Evolutionary conservation across 495 filamentous ascomycete genomes (phyloP), one percentile per base, ranked within the genome.

Genomic region (Annulohypoxylon bovei): DNA sequence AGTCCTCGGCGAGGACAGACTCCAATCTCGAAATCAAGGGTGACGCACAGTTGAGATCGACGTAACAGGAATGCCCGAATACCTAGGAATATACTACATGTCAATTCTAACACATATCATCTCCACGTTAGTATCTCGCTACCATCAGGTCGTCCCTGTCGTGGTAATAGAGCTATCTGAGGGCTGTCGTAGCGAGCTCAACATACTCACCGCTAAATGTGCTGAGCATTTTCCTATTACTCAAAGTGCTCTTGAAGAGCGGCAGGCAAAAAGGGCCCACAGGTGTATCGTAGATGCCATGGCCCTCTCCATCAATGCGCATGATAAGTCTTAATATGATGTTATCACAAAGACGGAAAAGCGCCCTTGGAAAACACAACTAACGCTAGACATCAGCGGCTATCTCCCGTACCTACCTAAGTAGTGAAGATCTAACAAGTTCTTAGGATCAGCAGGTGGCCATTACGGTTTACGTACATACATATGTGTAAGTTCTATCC

Each of bases 21-120:
- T 18, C 52, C 14, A 39, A 39, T 16, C 6, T 47, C 18, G 11
- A 42, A 25, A 62, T 33, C 57, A 55, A 44, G 56, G 56, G 62
- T 54, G 28, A 42, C 62, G 49, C 62, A 32, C 39, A 62, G 68
- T 40, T 27, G 8, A 49, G 62, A 71, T 71, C 68, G 47, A 53
- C 68, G 35, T 42, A 46, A 35, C 28, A 32, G 16, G 28, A 65
- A 54, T 42, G 39, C 47, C 27, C 50, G 14, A 9, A 35, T 54
- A 42, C 16, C 39, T 42, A 42, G 4, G n/a, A 6, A 2, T 18
- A 52, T 62, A 32, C 47, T 44, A 18, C 49, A 56, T 44, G 25
- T 20, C 28, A 28, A 55, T 50, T 54, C 46, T 44, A 32, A 8
- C n/a, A 18, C 25, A 57, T 61, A 27, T 25, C 20, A 37, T 59